phyloP scores from a whole-genome alignment of 148 eudicot species.

The Camellia sinensis region DNA sequence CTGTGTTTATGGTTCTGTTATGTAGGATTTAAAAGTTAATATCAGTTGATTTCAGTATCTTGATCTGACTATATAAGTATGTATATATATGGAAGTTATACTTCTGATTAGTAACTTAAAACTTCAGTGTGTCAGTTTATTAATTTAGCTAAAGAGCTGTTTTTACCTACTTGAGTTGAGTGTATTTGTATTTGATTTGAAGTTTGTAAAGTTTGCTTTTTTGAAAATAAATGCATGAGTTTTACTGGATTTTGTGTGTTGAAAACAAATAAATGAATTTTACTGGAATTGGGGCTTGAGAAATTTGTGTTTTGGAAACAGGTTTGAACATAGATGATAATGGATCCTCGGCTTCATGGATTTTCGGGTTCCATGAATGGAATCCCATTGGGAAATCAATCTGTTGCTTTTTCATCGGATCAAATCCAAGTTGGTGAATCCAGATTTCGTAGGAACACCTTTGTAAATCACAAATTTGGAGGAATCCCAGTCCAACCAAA shows the following conservation, averaged over 20 bases:
- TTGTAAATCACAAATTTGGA: slow-evolving; percentile 4
- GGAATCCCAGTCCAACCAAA: slow-evolving; percentile 6
- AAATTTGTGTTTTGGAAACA: not conserved
- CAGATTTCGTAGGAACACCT: slow-evolving; percentile 2
- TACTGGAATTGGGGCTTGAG: not conserved
- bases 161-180: not conserved
- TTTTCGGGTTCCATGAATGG: slow-evolving; percentile 24
- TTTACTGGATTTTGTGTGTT: not conserved
- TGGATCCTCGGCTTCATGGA: slow-evolving; percentile 31
- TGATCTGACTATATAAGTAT: not conserved
- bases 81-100: not conserved
- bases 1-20: not conserved
- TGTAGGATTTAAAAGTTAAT: not conserved
- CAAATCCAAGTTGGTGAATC: slow-evolving; percentile 6
- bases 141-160: slow-evolving; percentile 1
- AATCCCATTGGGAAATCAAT: slow-evolving; percentile 22
- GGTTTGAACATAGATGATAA: slow-evolving; percentile 7
- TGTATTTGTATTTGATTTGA: not conserved
- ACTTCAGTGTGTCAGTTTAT: not conserved
- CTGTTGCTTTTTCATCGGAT: slow-evolving; percentile 15
- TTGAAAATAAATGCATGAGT: not conserved
- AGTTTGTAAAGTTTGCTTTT: not conserved
- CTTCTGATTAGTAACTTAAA: not conserved
- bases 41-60: not conserved
- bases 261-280: not conserved